Percentiles rank a stretch among this genome's conserved stretches.
These are phyloP conservation scores for Aphanomyces astaci DNA, from an alignment of 352 stramenopile species.

Conservation along the genomic window DNA sequence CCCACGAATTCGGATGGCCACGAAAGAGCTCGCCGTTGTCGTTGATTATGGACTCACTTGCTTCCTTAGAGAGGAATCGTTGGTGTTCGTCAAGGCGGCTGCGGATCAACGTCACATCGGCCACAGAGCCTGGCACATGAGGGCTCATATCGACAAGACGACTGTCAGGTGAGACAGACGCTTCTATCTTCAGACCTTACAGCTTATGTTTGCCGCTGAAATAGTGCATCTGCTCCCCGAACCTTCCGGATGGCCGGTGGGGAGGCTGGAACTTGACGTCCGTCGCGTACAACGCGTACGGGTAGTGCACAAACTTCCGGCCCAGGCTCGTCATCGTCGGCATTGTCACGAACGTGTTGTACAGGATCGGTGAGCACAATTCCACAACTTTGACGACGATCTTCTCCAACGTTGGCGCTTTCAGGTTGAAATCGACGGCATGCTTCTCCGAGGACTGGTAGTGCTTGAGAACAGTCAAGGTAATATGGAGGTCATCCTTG, in stretches of 20 bases:
- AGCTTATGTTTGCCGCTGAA: slow-evolving; percentile 25
- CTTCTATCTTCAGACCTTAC: slow-evolving; percentile 26
- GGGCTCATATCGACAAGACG: slow-evolving; percentile 5
- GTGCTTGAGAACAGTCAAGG: not conserved
- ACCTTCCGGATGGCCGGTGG: not conserved
- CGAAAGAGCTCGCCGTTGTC: not conserved
- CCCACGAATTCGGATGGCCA: slow-evolving; percentile 7
- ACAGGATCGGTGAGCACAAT: not conserved
- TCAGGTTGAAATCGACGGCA: not conserved
- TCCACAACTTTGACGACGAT: not conserved
- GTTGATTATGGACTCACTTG: not conserved
- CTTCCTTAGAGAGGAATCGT: not conserved
- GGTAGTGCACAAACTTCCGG: not conserved
- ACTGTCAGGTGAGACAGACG: slow-evolving; percentile 12
- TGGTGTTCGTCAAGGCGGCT: slow-evolving; percentile 13
- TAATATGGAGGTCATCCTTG: slow-evolving; percentile 1
- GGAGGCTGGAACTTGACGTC: slow-evolving; percentile 11
- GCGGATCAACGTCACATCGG: slow-evolving; percentile 25
- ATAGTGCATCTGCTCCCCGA: not conserved
- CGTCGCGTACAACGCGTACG: slow-evolving; percentile 10
- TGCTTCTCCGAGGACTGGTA: slow-evolving; percentile 4
- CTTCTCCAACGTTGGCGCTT: not conserved
- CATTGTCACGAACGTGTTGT: not conserved
- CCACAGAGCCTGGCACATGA: slow-evolving; percentile 17
- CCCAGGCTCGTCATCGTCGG: not conserved